Base-by-base conservation (phyloP, 1,284 basidiomycete genomes). In the Lentinula novae-zelandiae region DNA sequence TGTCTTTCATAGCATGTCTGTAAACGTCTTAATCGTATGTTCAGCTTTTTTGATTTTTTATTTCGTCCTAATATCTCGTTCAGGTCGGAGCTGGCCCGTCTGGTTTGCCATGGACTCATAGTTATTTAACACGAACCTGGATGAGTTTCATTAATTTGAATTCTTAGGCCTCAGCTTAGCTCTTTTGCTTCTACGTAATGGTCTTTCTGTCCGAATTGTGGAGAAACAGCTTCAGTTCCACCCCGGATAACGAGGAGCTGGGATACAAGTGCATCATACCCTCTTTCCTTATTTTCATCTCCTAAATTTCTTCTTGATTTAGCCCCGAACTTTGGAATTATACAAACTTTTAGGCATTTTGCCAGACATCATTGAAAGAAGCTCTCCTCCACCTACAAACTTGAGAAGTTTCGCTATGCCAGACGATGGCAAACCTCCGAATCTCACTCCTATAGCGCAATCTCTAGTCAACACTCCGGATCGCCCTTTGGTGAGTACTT, bases 281-380 rank as follows among this genome's bases (percentile, higher is more conserved):
- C 27, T 3, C 27, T 27, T 27, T 27, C 27, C 27, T 40, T 22
- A 8, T 17, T 31, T 22, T 13, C 40, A 27, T 17, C n/a, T 9
- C 46, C 22, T 39, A 9, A 54, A 7, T 8, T 46, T 4, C 5
- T 33, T 6, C 13, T 10, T 4, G n/a, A 20, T 44, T 5, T 53
- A 67, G 62, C 52, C 62, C 6, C 59, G 65, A 17, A 63, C 65
- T 9, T 57, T 66, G 33, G 64, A 67, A 40, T 42, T 63, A 3
- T 67, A 65, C 54, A 60, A 67, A 20, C 58, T 66, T 31, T 57
- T 67, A 4, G 65, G 65, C 22, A 50, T 67, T 3, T 49, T 60
- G 5, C 61, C 61, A 2, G 42, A 61, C 53, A 56, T 67, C 15
- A 40, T 58, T 7, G 27, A 38, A 6, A 12, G 1, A 15, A 54